Conservation (phyloP, 768 basidiomycete genomes). For the Pulveroboletus ravenelii region DNA sequence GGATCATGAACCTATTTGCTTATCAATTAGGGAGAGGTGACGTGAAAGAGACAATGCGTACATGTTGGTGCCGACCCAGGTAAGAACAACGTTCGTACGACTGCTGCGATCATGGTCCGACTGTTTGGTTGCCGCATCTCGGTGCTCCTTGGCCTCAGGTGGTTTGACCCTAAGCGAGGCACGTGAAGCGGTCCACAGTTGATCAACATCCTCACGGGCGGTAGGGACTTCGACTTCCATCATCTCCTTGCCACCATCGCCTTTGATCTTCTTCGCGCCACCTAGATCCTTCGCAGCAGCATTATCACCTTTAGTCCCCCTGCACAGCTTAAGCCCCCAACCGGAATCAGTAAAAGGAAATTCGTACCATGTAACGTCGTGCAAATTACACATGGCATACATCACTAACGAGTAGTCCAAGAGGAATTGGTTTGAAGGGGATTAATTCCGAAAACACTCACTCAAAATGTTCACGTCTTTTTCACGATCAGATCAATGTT, state of each 20-base stretch:
- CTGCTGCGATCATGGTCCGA: conserved; percentile 82
- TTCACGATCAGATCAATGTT: conserved; percentile 7
- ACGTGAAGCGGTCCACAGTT: conserved; percentile 76
- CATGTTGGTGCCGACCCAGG: conserved; percentile 87
- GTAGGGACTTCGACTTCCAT: conserved; percentile 85
- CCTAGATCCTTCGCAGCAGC: conserved; percentile 84
- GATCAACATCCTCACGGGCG: conserved; percentile 81
- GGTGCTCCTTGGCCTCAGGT: conserved; percentile 73
- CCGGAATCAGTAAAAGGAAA: neutral
- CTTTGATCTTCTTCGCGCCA: conserved; percentile 84
- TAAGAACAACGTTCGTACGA: conserved; percentile 78
- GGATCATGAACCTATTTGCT: conserved; percentile 53
- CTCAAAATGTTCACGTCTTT: conserved; percentile 77
- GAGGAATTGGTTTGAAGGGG: neutral
- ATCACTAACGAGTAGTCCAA: conserved; percentile 49
- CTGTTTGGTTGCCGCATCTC: conserved; percentile 85
- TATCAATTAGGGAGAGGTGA: neutral
- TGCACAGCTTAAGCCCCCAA: conserved; percentile 17
- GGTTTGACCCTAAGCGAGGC: conserved; percentile 62
- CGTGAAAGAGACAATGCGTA: conserved; percentile 28
- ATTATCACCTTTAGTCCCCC: conserved; percentile 93
- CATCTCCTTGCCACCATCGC: conserved; percentile 78
- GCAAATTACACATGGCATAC: conserved; percentile 91
- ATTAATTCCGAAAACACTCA: conserved; percentile 25
- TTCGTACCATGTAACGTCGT: conserved; percentile 76